These are phyloP conservation scores for Glycine soja DNA, from an alignment of 306 rosid species.

Conservation along the genomic window DNA sequence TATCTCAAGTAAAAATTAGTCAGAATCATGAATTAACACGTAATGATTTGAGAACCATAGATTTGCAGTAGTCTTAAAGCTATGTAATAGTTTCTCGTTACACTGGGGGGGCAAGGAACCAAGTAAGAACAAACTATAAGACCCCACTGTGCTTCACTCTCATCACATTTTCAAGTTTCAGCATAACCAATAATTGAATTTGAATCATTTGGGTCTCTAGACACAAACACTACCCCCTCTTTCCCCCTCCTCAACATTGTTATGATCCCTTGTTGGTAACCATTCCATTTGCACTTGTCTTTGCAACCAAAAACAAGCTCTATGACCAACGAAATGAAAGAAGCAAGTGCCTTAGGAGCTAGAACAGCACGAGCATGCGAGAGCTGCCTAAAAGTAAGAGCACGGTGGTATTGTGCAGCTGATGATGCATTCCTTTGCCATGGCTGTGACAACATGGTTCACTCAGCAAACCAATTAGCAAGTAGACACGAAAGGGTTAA, in stretches of 20 bases:
- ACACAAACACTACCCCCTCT: conserved; percentile 8
- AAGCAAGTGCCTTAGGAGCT: conserved; percentile 62
- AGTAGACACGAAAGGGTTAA: conserved; percentile 73
- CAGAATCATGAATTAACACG: too few relatives aligned
- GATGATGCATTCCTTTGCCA: conserved; percentile 91
- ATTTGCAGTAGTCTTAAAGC: not conserved
- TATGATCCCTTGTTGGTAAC: conserved; percentile 6
- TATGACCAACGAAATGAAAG: conserved; percentile 54
- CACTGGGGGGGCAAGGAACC: not conserved
- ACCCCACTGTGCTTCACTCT: conserved; percentile 35
- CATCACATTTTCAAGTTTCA: conserved; percentile 34
- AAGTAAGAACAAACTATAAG: conserved; percentile 25
- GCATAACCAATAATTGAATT: conserved; percentile 49
- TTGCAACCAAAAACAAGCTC: not conserved
- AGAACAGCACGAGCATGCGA: conserved; percentile 79
- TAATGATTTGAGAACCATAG: not conserved
- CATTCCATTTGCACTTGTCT: not conserved
- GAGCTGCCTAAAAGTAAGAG: conserved; percentile 67
- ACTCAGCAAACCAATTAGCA: conserved; percentile 77
- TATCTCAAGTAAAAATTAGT: not conserved
- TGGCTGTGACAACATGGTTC: conserved; percentile 69
- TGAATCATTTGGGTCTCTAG: conserved; percentile 47
- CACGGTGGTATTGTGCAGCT: conserved; percentile 82
- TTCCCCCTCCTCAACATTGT: conserved; percentile 25
- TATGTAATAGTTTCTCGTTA: not conserved